Conservation (phyloP, 75 land plant species). For the Azolla pinnata region DNA sequence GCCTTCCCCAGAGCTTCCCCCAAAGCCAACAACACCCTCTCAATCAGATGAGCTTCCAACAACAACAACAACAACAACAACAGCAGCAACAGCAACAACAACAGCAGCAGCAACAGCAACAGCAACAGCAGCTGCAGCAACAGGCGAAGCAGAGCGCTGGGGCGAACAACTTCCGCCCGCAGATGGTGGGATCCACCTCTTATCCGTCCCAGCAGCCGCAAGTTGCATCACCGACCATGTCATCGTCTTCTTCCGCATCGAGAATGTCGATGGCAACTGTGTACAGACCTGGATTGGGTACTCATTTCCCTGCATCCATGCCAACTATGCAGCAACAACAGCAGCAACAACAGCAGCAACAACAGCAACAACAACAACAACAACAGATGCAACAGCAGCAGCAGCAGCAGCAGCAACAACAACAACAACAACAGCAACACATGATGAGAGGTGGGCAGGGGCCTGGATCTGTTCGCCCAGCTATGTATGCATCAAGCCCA, state of each 20-base stretch:
- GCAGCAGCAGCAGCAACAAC: constrained; percentile 1
- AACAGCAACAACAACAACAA: too few species aligned
- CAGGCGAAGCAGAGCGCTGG: not conserved
- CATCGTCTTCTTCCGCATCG: not conserved
- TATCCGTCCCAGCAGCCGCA: constrained; percentile 3
- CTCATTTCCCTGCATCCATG: too few species aligned
- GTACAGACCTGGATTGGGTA: too few species aligned
- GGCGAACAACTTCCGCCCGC: not conserved
- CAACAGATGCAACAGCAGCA: constrained; percentile 3
- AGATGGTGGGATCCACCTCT: not conserved
- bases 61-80: not conserved
- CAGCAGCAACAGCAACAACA: not conserved
- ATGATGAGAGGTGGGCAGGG: not conserved
- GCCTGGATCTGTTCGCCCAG: not conserved
- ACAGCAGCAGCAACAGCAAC: not conserved
- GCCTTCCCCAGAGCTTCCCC: constrained; percentile 5
- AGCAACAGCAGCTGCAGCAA: not conserved
- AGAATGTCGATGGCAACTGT: too few species aligned
- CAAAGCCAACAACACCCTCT: constrained; percentile 1
- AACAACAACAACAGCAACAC: not conserved
- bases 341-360: too few species aligned
- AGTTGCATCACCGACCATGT: not conserved
- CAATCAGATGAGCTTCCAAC: not conserved
- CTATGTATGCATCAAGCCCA: not conserved
- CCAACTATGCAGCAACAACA: too few species aligned